phyloP scores from a whole-genome alignment of 441 rosid genomes.

The Euphorbia corollata region DNA sequence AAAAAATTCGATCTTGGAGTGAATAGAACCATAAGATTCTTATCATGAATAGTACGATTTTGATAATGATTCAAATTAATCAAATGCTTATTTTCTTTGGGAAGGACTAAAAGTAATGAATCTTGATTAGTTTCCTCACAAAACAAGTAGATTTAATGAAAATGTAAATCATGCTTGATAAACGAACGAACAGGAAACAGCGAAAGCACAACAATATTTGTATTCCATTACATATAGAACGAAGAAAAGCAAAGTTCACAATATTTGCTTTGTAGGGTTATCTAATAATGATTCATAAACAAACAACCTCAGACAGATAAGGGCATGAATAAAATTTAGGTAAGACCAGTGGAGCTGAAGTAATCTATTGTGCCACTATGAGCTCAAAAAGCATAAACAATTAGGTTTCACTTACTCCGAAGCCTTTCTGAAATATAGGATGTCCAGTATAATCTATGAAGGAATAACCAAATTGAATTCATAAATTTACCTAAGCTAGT shows the following conservation, averaged over 20 bases:
- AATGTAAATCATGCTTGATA: neutral
- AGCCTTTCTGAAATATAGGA: neutral
- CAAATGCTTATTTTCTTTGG: neutral
- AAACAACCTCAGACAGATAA: neutral
- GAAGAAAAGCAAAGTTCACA: neutral
- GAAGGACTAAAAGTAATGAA: neutral
- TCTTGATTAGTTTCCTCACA: too few species aligned
- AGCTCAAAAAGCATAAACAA: neutral
- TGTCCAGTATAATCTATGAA: neutral
- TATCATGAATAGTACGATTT: too few species aligned
- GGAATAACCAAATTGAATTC: neutral
- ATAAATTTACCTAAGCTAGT: neutral
- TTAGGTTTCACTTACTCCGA: neutral
- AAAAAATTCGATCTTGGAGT: too few species aligned
- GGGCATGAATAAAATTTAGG: neutral
- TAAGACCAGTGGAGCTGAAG: neutral
- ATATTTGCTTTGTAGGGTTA: neutral
- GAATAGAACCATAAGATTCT: too few species aligned
- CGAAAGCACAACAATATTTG: neutral
- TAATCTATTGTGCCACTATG: neutral
- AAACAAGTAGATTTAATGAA: neutral
- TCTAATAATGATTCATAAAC: neutral
- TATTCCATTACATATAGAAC: neutral
- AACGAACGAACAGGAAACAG: neutral
- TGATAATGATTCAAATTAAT: neutral